Evolutionary conservation across 2,329 filamentous ascomycete species (phyloP).

Genomic region (Hirsutella thompsonii): DNA sequence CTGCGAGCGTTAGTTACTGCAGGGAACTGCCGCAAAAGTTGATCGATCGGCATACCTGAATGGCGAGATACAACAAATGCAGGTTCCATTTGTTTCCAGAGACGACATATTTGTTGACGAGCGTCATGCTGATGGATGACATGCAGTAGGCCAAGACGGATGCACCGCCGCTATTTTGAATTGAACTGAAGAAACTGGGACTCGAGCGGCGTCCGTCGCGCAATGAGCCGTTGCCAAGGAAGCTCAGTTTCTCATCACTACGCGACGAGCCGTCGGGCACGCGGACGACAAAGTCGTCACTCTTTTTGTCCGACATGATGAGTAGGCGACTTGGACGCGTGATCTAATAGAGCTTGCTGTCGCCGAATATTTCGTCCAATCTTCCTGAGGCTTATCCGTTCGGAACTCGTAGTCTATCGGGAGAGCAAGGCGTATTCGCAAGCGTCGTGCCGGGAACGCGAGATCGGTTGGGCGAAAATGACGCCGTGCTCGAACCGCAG

Average conservation of each 20-base stretch:
- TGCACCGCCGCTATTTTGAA: constrained; percentile 64
- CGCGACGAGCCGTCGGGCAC: constrained; percentile 46
- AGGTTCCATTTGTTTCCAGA: constrained; percentile 87
- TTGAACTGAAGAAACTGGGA: constrained; percentile 22
- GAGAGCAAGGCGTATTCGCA: too few species aligned
- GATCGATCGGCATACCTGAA: too few species aligned
- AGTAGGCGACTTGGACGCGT: neutral
- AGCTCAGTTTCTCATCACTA: constrained; percentile 38
- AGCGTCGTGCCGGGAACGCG: too few species aligned
- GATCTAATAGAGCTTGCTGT: too few species aligned
- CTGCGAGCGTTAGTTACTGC: constrained; percentile 38
- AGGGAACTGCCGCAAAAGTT: too few species aligned
- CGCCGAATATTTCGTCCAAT: too few species aligned
- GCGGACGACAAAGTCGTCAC: constrained; percentile 63
- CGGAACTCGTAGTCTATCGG: too few species aligned
- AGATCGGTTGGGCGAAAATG: too few species aligned
- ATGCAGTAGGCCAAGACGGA: constrained; percentile 85
- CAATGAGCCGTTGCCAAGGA: constrained; percentile 20
- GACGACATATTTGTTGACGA: constrained; percentile 98
- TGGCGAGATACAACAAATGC: constrained; percentile 85
- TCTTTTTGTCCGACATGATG: constrained; percentile 78
- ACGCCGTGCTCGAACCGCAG: too few species aligned
- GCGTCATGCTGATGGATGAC: constrained; percentile 97
- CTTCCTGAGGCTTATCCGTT: too few species aligned
- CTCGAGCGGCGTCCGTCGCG: constrained; percentile 2